Percentiles rank a stretch among this genome's conserved stretches.
phyloP scores from a whole-genome alignment of 805 yeast genomes.

The Candida dajiaensis region DNA sequence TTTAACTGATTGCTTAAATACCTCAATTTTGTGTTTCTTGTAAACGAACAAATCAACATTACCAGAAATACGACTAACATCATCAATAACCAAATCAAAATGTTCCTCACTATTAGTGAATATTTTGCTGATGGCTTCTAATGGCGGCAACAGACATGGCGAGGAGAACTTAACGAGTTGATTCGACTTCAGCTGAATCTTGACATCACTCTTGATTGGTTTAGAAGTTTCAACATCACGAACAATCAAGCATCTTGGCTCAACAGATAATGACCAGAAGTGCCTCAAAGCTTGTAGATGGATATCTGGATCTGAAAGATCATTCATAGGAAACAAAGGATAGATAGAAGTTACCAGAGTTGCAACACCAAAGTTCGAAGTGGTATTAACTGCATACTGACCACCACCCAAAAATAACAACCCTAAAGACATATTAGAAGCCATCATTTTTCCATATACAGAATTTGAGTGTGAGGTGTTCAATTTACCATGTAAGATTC shows the following conservation, averaged over 20 bases:
- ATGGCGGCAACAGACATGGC: slow-evolving; percentile 67
- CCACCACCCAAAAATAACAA: slow-evolving; percentile 89
- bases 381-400: slow-evolving; percentile 67
- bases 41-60: slow-evolving; percentile 39
- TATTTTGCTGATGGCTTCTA: slow-evolving; percentile 43
- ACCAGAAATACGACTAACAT: slow-evolving; percentile 29
- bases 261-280: slow-evolving; percentile 84
- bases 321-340: slow-evolving; percentile 58
- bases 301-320: slow-evolving; percentile 39
- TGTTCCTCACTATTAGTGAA: slow-evolving; percentile 42
- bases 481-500: slow-evolving; percentile 54
- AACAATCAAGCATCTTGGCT: slow-evolving; percentile 72
- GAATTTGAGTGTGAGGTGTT: slow-evolving; percentile 16
- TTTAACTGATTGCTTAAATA: slow-evolving; percentile 31
- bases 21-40: slow-evolving; percentile 29
- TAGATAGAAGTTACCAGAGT: slow-evolving; percentile 67
- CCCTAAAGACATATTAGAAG: slow-evolving; percentile 78
- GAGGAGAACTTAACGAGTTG: slow-evolving; percentile 30
- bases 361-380: slow-evolving; percentile 59
- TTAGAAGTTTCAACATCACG: slow-evolving; percentile 59
- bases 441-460: slow-evolving; percentile 70
- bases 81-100: slow-evolving; percentile 42
- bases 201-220: slow-evolving; percentile 44
- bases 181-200: slow-evolving; percentile 33
- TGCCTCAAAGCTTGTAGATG: slow-evolving; percentile 83